Evolutionary conservation across 106 monocot genomes (phyloP), one percentile per base, ranked within the genome.

Genomic region (Allium cepa): DNA sequence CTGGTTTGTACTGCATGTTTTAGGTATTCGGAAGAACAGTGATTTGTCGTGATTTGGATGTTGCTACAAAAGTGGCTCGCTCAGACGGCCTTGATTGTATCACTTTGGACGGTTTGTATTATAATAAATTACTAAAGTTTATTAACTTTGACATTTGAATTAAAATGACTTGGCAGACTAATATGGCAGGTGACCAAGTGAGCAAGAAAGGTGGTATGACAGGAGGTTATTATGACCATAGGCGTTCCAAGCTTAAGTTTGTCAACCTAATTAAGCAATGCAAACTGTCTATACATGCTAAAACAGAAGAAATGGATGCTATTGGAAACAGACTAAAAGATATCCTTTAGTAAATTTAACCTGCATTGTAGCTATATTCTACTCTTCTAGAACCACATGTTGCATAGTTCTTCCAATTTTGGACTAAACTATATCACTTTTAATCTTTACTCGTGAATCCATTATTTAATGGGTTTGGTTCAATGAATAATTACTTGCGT

Each of bases 181-280:
- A 59, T 10, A 22, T 64, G 36, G 73, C 77, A 97, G 97, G 97
- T 57, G 97, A 99, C 72, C 97, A 99, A 84, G 97, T 99, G 57
- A 92, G 82, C 79, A 99, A 87, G 82, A 99, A 99, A 80, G 97
- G 97, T 79, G 97, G 90, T 45, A 99, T 99, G 97, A 99, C 92
- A 50, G 97, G 97, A n/a, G 97, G 97, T 60, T 99, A 83, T 85
- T 99, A 99, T 79, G 97, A 99, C 72, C 83, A 73, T 47, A 84
- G 92, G 53, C 82, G 88, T 46, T 99, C 97, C 36, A 99, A 83
- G 62, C 76, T 99, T 74, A 99, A 92, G 58, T 87, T 90, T 71
- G 75, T 92, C 78, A 92, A 90, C 57, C 68, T 82, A 57, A 87
- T 99, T 12, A 90, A 70, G 71, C 72, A 99, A 60, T 86, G 80